phyloP scores from a whole-genome alignment of 2,329 filamentous ascomycete genomes.

The Annulohypoxylon truncatum region DNA sequence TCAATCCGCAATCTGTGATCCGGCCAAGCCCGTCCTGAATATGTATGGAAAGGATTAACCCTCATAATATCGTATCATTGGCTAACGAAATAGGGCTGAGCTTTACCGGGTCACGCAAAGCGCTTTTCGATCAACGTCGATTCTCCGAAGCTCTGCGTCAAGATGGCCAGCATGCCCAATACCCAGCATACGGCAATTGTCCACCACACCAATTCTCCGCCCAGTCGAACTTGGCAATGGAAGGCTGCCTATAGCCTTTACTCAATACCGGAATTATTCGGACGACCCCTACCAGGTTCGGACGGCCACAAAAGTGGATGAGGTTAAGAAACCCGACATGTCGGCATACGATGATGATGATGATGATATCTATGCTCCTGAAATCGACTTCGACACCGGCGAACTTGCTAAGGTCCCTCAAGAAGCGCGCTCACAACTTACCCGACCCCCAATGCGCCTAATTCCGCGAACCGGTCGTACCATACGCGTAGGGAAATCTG shows the following conservation, averaged over 20 bases:
- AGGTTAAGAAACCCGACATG: constrained; percentile 42
- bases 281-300: too few relatives aligned
- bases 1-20: neutral
- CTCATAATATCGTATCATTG: neutral
- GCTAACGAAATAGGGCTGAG: constrained; percentile 42
- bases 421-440: constrained; percentile 19
- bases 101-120: constrained; percentile 44
- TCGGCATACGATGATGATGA: constrained; percentile 26
- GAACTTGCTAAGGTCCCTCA: constrained; percentile 41
- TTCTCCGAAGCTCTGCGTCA: constrained; percentile 40
- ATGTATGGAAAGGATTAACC: constrained; percentile 35
- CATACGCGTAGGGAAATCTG: constrained; percentile 54
- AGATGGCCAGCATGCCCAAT: constrained; percentile 34
- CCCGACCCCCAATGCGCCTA: constrained; percentile 52
- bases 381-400: constrained; percentile 47
- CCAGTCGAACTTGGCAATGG: constrained; percentile 5
- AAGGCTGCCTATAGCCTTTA: constrained; percentile 7
- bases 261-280: constrained; percentile 25
- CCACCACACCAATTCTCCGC: constrained; percentile 29
- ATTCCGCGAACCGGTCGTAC: constrained; percentile 59
- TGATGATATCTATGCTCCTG: constrained; percentile 38
- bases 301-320: neutral
- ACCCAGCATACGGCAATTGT: constrained; percentile 30
- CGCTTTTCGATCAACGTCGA: constrained; percentile 41
- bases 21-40: constrained; percentile 17